Conservation (phyloP, 2,329 filamentous ascomycete genomes). For the Cercospora beticola region DNA sequence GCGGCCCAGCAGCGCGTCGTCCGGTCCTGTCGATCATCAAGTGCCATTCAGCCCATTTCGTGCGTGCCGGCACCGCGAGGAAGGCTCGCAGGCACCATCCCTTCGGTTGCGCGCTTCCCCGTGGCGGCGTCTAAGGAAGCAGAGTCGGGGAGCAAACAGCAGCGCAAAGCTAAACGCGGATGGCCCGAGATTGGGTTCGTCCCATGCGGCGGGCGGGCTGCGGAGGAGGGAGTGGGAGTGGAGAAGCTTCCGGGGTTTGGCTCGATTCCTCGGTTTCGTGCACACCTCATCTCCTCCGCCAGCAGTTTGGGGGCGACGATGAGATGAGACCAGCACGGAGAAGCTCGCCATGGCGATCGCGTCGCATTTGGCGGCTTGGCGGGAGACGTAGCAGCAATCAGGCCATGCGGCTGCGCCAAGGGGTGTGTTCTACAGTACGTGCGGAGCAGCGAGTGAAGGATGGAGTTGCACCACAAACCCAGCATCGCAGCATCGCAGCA, state of each 20-base stretch:
- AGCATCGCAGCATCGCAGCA: not conserved
- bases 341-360: not conserved
- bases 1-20: not conserved
- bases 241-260: not conserved
- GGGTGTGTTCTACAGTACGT: too few species aligned
- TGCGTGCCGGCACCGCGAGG: constrained; percentile 2
- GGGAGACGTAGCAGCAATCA: not conserved
- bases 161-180: not conserved
- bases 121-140: constrained; percentile 1
- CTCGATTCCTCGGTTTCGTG: not conserved
- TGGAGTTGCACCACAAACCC: not conserved
- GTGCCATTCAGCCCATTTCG: not conserved
- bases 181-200: constrained; percentile 7
- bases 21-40: constrained; percentile 17
- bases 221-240: not conserved
- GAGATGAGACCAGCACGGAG: not conserved
- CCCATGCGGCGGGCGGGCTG: constrained; percentile 1
- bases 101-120: constrained; percentile 11
- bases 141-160: not conserved
- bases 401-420: not conserved
- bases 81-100: not conserved
- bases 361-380: not conserved
- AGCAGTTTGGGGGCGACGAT: not conserved
- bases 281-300: not conserved
- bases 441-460: not conserved